Evolutionary conservation across 169 alveolate genomes (phyloP).

Genomic region (Plasmodium relictum): DNA sequence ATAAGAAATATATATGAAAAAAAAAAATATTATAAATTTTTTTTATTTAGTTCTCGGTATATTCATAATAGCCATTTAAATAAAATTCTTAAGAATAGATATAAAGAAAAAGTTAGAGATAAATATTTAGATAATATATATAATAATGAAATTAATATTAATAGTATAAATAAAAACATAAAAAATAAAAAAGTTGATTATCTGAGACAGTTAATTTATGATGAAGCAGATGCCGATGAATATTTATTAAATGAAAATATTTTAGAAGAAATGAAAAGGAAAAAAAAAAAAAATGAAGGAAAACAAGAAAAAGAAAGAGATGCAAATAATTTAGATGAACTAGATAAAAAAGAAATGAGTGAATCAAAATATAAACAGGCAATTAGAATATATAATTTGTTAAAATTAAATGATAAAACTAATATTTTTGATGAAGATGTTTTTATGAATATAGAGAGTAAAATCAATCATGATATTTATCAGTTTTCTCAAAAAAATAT

Average conservation of each 20-base stretch:
- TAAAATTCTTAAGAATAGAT: constrained; percentile 52
- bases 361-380: constrained; percentile 74
- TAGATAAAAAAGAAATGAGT: constrained; percentile 49
- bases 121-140: constrained; percentile 71
- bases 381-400: constrained; percentile 60
- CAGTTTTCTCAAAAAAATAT: constrained; percentile 54
- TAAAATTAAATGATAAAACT: constrained; percentile 55
- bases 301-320: neutral
- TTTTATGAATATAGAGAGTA: constrained; percentile 75
- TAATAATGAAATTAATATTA: constrained; percentile 70
- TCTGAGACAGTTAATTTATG: constrained; percentile 63
- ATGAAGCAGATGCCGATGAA: constrained; percentile 65
- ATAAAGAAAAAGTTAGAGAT: constrained; percentile 71
- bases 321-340: neutral
- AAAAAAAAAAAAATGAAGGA: constrained; percentile 11
- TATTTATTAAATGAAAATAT: constrained; percentile 44
- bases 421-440: constrained; percentile 73
- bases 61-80: constrained; percentile 76
- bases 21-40: constrained; percentile 24
- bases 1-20: constrained; percentile 27
- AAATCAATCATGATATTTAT: constrained; percentile 67
- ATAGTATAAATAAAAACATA: constrained; percentile 35
- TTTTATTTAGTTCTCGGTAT: constrained; percentile 18
- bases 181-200: constrained; percentile 53
- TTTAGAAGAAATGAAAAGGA: constrained; percentile 61